phyloP scores from a whole-genome alignment of 306 rosid genomes.

The Glycine latifolia region DNA sequence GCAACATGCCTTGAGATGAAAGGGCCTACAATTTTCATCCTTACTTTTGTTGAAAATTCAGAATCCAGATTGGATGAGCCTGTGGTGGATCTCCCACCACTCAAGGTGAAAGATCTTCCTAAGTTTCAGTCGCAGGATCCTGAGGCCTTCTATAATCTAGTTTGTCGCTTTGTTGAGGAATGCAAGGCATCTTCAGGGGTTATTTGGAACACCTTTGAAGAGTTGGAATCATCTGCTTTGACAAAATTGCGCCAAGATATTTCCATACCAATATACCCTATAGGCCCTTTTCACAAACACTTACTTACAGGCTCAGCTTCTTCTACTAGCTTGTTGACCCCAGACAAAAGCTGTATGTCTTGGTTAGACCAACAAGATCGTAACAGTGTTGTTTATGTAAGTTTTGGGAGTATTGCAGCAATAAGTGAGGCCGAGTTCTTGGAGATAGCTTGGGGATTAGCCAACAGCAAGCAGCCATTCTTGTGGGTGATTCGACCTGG shows the following conservation, averaged over 20 bases:
- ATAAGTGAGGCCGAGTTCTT: conserved; percentile 50
- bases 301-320: conserved; percentile 37
- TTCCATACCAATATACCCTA: conserved; percentile 60
- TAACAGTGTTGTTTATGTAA: conserved; percentile 65
- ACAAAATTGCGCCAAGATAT: conserved; percentile 36
- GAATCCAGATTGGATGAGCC: conserved; percentile 55
- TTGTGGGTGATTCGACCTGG: conserved; percentile 76
- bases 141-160: conserved; percentile 34
- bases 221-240: conserved; percentile 59
- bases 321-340: conserved; percentile 51
- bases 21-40: not conserved
- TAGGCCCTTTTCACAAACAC: conserved; percentile 73
- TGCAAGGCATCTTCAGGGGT: conserved; percentile 61
- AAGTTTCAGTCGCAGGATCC: conserved; percentile 26
- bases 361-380: conserved; percentile 59
- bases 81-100: conserved; percentile 62
- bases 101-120: conserved; percentile 69
- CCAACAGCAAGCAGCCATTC: conserved; percentile 63
- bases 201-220: conserved; percentile 67
- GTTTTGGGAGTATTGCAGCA: conserved; percentile 66
- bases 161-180: conserved; percentile 37
- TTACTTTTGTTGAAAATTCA: conserved; percentile 40
- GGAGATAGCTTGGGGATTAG: conserved; percentile 75
- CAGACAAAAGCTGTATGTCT: conserved; percentile 57
- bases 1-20: conserved; percentile 29